Percentiles rank a stretch among this genome's conserved stretches.
phyloP scores from a whole-genome alignment of 306 rosid genomes.

The Quercus dentata region DNA sequence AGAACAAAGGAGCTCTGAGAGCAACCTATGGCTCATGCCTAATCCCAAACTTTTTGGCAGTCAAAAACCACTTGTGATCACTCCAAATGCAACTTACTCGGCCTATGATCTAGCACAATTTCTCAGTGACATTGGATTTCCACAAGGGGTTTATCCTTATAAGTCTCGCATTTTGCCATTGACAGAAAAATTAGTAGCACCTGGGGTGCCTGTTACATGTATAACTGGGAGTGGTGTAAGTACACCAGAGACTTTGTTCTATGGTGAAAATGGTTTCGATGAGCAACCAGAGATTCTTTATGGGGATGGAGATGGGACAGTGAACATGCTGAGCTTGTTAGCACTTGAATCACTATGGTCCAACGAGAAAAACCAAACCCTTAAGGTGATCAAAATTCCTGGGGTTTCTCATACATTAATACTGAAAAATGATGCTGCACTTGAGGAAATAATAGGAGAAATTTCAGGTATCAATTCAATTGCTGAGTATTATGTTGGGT shows the following conservation, averaged over 20 bases:
- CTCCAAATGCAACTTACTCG: conserved; percentile 46
- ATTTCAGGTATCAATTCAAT: conserved; percentile 45
- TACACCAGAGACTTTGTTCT: conserved; percentile 61
- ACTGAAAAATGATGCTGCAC: conserved; percentile 53
- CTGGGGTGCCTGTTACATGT: conserved; percentile 70
- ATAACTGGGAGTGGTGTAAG: conserved; percentile 57
- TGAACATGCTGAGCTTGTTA: conserved; percentile 69
- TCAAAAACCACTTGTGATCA: conserved; percentile 40
- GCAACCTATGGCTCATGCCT: conserved; percentile 86
- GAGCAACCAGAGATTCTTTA: conserved; percentile 51
- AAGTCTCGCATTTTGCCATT: conserved; percentile 50
- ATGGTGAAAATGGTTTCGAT: conserved; percentile 53
- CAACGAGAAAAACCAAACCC: conserved; percentile 42
- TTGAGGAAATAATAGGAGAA: conserved; percentile 39
- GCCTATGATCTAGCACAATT: conserved; percentile 53
- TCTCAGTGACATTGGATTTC: conserved; percentile 63
- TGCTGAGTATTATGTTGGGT: neutral
- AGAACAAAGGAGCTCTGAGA: conserved; percentile 84
- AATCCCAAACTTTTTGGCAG: conserved; percentile 54
- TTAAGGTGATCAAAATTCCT: conserved; percentile 40
- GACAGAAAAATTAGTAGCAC: conserved; percentile 42
- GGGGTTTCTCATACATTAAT: conserved; percentile 61
- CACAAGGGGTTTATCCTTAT: conserved; percentile 62
- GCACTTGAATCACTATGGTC: conserved; percentile 62
- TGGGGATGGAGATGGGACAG: conserved; percentile 94